Evolutionary conservation across 2,329 filamentous ascomycete genomes (phyloP).

Genomic region (Monilinia vaccinii-corymbosi): DNA sequence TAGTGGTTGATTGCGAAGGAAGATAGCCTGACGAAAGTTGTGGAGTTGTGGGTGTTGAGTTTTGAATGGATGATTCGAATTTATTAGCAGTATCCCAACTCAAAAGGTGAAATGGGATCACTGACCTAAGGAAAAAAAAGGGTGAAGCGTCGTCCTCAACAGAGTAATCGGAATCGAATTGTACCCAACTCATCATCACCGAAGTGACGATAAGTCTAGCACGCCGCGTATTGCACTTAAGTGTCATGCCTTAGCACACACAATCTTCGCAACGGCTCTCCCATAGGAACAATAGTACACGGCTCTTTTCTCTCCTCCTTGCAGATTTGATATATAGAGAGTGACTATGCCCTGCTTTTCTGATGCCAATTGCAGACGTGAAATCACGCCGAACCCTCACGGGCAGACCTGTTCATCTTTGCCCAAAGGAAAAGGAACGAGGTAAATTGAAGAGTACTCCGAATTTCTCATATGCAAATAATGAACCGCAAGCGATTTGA

Average conservation of each 20-base stretch:
- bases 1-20: neutral
- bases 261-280: conserved; percentile 92
- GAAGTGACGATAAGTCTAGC: conserved; percentile 31
- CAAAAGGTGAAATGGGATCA: conserved; percentile 2
- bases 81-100: conserved; percentile 29
- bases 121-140: conserved; percentile 24
- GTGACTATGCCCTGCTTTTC: conserved; percentile 61
- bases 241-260: conserved; percentile 56
- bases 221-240: conserved; percentile 97
- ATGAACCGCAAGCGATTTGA: conserved; percentile 22
- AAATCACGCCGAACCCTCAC: conserved; percentile 76
- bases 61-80: neutral
- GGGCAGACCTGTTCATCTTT: conserved; percentile 53
- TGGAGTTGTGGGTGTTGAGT: neutral
- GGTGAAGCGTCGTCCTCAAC: conserved; percentile 29
- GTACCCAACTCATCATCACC: conserved; percentile 24
- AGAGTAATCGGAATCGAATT: conserved; percentile 35
- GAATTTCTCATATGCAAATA: conserved; percentile 89
- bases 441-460: conserved; percentile 78
- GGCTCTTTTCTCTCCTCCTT: conserved; percentile 29
- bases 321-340: conserved; percentile 26
- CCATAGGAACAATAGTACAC: conserved; percentile 56
- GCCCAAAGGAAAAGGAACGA: conserved; percentile 36
- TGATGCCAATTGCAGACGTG: conserved; percentile 85
- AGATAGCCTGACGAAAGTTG: neutral